Base-by-base conservation (phyloP, 257 asterid species). In the Osmanthus fragrans region DNA sequence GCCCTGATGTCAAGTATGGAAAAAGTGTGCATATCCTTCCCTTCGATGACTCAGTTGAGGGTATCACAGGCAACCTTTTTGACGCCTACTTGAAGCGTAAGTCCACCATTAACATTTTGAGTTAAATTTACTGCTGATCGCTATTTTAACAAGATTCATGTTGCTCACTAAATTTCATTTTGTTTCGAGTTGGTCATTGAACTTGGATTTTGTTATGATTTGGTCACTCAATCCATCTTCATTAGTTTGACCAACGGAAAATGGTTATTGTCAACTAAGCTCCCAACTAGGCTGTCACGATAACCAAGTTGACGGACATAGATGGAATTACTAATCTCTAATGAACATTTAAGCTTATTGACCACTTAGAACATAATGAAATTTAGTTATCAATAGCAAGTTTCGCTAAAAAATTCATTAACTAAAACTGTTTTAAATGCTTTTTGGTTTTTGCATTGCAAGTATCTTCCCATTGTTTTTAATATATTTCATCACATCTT, bases 1-100 rank as follows among this genome's bases (percentile, higher is more conserved):
- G 90, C 34, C 83, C 87, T 9, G 90, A 86, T 51, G 90, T 86
- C 23, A 86, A 81, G 81, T 86, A 86, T 51, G 89, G 89, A 47
- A 84, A 73, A 70, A 86, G 90, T 32, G 90, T 86, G 54, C 90
- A 86, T 69, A 82, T 86, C 33, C 90, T 86, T 75, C 90, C 90
- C 1, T 9, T 86, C 4, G 90, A 84, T 15, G 88, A 86, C 75
- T 77, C 86, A 0, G 30, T 86, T 30, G 88, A 86, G 80, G 90
- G 90, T 66, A 80, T 86, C 70, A 82, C 88, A 0, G 90, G 90
- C 34, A 84, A 86, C 69, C 70, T 86, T 36, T 86, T 86, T 5
- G 90, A 86, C 79, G 87, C 25, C 32, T 86, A 82, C 77, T 80
- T 86, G 74, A 86, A 86, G 68, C 84, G 90, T 86, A 82, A 71